Evolutionary conservation across 2,329 filamentous ascomycete genomes (phyloP), one percentile per base, ranked within the genome.

Genomic region (Didymella glomerata): DNA sequence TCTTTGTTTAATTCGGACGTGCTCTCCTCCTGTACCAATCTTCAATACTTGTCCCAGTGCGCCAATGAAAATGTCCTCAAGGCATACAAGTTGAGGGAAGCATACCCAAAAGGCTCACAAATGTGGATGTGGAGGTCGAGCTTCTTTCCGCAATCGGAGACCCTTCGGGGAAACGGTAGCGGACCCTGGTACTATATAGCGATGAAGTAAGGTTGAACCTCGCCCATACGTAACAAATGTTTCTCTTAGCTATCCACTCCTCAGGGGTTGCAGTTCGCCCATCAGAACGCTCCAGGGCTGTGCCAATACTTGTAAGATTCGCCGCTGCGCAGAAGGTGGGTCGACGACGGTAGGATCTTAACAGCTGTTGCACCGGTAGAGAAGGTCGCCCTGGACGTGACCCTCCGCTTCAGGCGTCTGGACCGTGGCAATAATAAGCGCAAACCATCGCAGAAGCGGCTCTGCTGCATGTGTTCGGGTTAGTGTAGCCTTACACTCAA

Each of bases 141-240:
- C 13, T 14, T n/a, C 20, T 14, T n/a, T 42, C 50, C 34, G 27
- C 30, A 20, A 36, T 48, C 47, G 32, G 16, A 54, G 18, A 41
- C 30, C 50, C 34, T 50, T 30, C 13, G 10, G n/a, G 22, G 27
- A 34, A 20, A 13, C 47, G 22, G 46, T 48, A 36, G 27, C 47
- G 50, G 50, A 50, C 46, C 50, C 47, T 40, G 13, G 47, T 48
- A 14, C 32, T 44, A 45, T 20, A 28, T n/a, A 34, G 25, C 34
- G 41, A 46, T 24, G 18, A 36, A 42, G 40, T 50, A 50, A 51
- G 50, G 50, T 54, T 54, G 46, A 54, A 32, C 46, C 40, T 59
- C 34, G 56, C 34, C 13, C 20, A 51, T 48, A 51, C 34, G 46
- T 54, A 30, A 27, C 56, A 50, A 27, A 30, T 24, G 27, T 36